Percentiles rank a stretch among this genome's conserved stretches.
phyloP scores from a whole-genome alignment of 805 yeast genomes.

The Cyberlindnera subsufficiens region DNA sequence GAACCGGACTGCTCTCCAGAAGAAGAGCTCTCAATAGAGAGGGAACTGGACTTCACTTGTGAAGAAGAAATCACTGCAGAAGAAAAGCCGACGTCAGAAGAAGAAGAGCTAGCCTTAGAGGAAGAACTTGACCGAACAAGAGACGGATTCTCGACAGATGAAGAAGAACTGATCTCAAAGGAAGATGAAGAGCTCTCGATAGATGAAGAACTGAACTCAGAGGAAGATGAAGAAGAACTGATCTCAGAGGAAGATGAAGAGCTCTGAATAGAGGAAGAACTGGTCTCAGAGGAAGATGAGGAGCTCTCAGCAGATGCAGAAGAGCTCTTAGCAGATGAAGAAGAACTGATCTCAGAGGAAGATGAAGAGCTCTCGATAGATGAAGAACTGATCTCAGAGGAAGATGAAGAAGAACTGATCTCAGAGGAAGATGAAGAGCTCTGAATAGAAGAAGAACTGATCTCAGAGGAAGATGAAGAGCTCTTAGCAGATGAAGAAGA shows the following conservation, averaged over 20 bases:
- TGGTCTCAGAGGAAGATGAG: background rate
- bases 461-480: background rate
- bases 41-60: background rate
- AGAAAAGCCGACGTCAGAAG: background rate
- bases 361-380: too few species aligned
- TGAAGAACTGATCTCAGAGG: background rate
- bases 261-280: too few species aligned
- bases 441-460: background rate
- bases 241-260: background rate
- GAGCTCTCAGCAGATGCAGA: too few species aligned
- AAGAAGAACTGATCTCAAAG: background rate
- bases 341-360: too few species aligned
- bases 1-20: background rate
- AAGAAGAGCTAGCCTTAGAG: background rate
- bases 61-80: background rate
- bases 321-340: background rate
- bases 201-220: background rate
- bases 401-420: background rate
- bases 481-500: background rate
- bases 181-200: background rate
- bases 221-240: background rate
- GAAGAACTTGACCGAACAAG: too few species aligned
- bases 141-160: background rate
- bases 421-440: background rate
- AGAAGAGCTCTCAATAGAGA: background rate